Evolutionary conservation across 441 rosid genomes (phyloP), one percentile per base, ranked within the genome.

Genomic region (Erysimum pusillum): DNA sequence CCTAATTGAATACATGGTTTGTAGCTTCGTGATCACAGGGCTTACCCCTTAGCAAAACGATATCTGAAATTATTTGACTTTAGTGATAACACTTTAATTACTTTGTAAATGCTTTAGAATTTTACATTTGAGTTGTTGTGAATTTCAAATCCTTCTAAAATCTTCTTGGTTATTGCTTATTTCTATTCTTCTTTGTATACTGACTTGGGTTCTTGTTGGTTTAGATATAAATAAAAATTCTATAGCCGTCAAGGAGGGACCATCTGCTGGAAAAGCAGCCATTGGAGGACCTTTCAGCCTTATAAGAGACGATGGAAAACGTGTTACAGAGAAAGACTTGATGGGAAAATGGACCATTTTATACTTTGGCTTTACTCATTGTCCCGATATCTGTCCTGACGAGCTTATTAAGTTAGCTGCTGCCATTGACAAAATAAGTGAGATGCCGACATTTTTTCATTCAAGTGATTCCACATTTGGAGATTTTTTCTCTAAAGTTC

Each of bases 381-480:
- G 99, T 84, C 98, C 99, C 15, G 99, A 95, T 81, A 95, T 95
- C 69, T 95, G 98, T 79, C 99, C 98, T 9, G 96, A 91, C 56
- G 99, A 95, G 87, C 89, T 95, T 49, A 85, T 79, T 76, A 93
- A 95, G 84, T 79, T 95, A 69, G 91, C 88, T 71, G 89, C 91
- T 51, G 91, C 97, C 58, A 42, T 95, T 69, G 98, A 95, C 82
- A 93, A 91, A 87, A 87, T 91, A 65, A 90, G 99, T 95, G 82
- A 88, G 98, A 80, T 63, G 9, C 61, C 39, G 1, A 35, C 34
- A 7, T n/a, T 51, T 71, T 44, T 62, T 14, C 31, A 54, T 66
- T 49, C 20, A 10, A 32, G 28, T 72, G 59, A 17, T 32, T 67
- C 20, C 10, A 28, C 42, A 60, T 62, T 45, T 20, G 9, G 34